Evolutionary conservation across 306 rosid genomes (phyloP).

Genomic region (Rosa chinensis): DNA sequence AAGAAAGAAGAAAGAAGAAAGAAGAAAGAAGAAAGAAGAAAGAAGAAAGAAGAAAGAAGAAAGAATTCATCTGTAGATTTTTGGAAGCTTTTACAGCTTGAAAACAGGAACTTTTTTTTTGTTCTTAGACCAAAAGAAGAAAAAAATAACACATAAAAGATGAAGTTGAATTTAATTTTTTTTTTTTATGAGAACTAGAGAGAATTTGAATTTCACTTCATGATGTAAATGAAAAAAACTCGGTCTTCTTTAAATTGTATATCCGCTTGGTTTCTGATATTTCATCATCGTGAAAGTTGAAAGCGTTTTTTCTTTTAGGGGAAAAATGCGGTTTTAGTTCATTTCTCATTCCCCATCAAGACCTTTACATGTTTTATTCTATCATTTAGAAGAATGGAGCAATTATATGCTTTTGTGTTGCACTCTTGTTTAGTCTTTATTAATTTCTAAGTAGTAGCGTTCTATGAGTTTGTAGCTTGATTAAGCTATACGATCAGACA

Average conservation of each 20-base stretch:
- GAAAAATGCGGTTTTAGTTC: neutral
- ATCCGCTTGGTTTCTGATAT: neutral
- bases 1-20: too few relatives aligned
- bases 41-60: too few relatives aligned
- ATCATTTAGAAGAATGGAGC: neutral
- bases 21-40: too few relatives aligned
- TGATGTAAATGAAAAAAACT: too few relatives aligned
- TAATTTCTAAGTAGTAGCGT: neutral
- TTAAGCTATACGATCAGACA: neutral
- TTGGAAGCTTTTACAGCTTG: too few relatives aligned
- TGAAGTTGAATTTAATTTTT: too few relatives aligned
- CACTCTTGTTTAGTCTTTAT: neutral
- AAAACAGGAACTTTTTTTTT: too few relatives aligned
- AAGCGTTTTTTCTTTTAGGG: neutral
- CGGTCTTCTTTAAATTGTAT: neutral
- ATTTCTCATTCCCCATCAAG: neutral
- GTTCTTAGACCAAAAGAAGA: too few relatives aligned
- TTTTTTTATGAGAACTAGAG: too few relatives aligned
- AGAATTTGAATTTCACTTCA: too few relatives aligned
- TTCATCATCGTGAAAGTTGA: neutral
- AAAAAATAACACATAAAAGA: too few relatives aligned
- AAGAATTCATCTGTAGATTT: too few relatives aligned
- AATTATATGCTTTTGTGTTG: neutral
- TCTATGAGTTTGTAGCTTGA: neutral
- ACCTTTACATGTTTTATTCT: neutral